Base-by-base conservation (phyloP, 805 yeast genomes). In the Hemisphaericaspora nanyangensis region DNA sequence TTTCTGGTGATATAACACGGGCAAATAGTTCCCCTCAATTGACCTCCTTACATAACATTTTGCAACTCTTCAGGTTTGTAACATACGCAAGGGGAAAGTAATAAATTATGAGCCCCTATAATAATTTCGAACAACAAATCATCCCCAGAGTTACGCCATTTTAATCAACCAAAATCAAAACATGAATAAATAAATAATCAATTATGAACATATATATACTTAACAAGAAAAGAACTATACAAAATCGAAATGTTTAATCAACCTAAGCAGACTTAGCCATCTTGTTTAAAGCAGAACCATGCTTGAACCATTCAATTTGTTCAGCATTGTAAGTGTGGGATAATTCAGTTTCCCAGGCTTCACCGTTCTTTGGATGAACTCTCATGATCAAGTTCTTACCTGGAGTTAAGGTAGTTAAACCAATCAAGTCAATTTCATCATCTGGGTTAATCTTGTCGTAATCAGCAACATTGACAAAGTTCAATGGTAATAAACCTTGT, bases 241-340 rank as follows among this genome's bases (percentile, higher is more conserved):
- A 20, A 7, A 10, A 22, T 8, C 8, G 26, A 22, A 8, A 8
- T 8, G 8, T 22, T 20, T 22, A 22, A 22, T 22, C 26, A 22
- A 22, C 31, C 31, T 33, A 16, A 36, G 44, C 38, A 15, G 68
- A 49, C 3, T 3, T 4, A 38, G 89, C 85, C 89, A 89, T 87
- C 79, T 84, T 87, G 87, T 93, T 93, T 75, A 93, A 83, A 68
- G 99, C 99, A 56, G 97, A 89, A 76, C 99, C 99, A 60, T 84
- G 81, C 80, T 87, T 91, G 85, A 91, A 91, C 98, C 98, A 91
- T 67, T 87, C 97, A 64, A 91, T 85, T 79, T 91, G 99, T 77
- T 93, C 97, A 49, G 65, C 47, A 79, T 93, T 93, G 80, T 86
- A 93, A 51, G 99, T 93, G 79, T 93, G 99, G 42, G 95, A 79